phyloP scores from a whole-genome alignment of 2,329 filamentous ascomycete genomes.

The Botrytis squamosa region DNA sequence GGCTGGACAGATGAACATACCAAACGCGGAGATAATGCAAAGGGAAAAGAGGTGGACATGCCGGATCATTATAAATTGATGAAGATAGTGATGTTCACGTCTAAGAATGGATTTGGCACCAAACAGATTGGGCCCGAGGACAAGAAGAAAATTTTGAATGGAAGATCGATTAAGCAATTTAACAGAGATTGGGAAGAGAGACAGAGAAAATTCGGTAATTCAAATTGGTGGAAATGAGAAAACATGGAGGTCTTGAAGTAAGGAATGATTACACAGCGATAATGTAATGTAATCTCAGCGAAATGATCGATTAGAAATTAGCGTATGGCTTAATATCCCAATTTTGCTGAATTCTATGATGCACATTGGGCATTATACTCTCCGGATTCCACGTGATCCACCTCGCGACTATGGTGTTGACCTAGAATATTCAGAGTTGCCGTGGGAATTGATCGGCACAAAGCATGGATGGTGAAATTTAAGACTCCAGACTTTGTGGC shows the following conservation, averaged over 20 bases:
- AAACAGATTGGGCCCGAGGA: too few relatives aligned
- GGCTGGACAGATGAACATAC: neutral
- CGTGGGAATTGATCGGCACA: neutral
- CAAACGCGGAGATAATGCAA: neutral
- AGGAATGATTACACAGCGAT: neutral
- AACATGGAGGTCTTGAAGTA: neutral
- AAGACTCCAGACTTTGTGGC: neutral
- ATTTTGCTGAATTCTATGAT: neutral
- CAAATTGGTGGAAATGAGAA: neutral
- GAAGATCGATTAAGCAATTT: neutral
- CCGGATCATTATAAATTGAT: neutral
- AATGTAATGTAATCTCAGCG: neutral
- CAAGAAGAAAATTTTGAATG: neutral
- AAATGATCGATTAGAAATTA: neutral
- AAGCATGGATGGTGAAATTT: neutral
- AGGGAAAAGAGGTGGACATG: neutral
- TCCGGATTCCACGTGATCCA: neutral
- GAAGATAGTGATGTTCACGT: neutral
- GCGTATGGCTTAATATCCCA: neutral
- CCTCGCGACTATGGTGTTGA: neutral
- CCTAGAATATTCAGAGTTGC: neutral
- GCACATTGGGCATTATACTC: neutral
- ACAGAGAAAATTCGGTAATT: neutral
- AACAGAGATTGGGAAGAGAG: neutral
- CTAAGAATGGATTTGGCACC: neutral